Conservation (phyloP, 441 rosid species). For the Capsella rubella region DNA sequence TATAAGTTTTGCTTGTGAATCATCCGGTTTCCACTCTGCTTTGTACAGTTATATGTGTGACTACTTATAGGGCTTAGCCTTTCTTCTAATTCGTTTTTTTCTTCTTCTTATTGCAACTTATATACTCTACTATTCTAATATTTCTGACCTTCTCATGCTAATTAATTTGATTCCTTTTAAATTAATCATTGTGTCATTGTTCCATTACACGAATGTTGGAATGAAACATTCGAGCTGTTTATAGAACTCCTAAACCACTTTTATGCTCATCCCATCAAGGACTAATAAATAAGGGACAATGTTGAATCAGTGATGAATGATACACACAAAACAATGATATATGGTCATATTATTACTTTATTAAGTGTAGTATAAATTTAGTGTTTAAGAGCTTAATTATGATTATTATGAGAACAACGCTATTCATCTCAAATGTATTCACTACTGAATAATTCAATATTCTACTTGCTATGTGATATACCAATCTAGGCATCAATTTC, state of each 20-base stretch:
- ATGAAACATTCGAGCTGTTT: not conserved
- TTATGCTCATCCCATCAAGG: not conserved
- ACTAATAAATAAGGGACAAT: not conserved
- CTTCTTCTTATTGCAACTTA: not conserved
- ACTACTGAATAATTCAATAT: not conserved
- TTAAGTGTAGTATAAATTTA: not conserved
- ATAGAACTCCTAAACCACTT: not conserved
- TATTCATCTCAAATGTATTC: not conserved
- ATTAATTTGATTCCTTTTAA: not conserved
- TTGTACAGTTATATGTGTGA: slow-evolving; percentile 32
- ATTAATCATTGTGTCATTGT: too few relatives aligned
- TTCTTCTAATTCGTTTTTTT: slow-evolving; percentile 14
- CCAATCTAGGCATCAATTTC: not conserved
- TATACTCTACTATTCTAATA: not conserved
- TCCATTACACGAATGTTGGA: not conserved
- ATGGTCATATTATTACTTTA: too few relatives aligned
- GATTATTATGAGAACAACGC: not conserved
- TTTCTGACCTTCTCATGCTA: not conserved
- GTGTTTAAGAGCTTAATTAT: not conserved
- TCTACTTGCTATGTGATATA: too few relatives aligned
- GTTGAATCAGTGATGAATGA: not conserved
- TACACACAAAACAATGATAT: not conserved
- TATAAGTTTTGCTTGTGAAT: slow-evolving; percentile 6
- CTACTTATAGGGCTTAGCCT: not conserved
- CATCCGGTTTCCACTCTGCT: not conserved